Evolutionary conservation across 192 early-diverging fungal species (phyloP).

Genomic region (Podila clonocystis): DNA sequence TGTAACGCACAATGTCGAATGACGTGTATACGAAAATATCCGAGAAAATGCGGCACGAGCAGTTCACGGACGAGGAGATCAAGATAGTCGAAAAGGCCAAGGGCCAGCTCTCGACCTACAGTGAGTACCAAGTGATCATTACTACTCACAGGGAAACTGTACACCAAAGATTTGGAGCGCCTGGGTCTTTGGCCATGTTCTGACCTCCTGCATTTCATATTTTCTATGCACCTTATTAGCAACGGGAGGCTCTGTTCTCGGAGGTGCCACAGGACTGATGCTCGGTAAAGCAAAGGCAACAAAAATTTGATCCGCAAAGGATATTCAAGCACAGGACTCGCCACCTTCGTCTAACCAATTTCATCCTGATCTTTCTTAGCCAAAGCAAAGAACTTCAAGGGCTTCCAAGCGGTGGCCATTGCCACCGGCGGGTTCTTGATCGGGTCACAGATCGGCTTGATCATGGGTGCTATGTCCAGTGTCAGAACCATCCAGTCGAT

Average conservation of each 20-base stretch:
- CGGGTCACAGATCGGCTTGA: constrained; percentile 29
- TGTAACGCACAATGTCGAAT: constrained; percentile 13
- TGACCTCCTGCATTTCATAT: neutral
- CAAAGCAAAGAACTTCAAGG: constrained; percentile 38
- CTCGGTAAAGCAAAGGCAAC: constrained; percentile 26
- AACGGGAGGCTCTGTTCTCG: constrained; percentile 32
- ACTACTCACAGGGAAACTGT: neutral
- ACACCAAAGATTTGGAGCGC: neutral
- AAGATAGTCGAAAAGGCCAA: constrained; percentile 45
- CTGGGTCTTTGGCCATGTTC: neutral
- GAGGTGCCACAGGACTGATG: constrained; percentile 21
- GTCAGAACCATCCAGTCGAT: constrained; percentile 44
- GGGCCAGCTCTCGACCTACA: constrained; percentile 32
- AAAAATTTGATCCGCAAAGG: neutral
- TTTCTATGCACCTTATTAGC: constrained; percentile 4
- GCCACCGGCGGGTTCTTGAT: constrained; percentile 25
- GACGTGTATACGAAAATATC: constrained; percentile 33
- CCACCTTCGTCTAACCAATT: neutral
- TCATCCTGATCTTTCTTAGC: constrained; percentile 2
- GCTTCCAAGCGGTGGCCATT: constrained; percentile 18
- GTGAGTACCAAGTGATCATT: neutral
- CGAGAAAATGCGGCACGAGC: constrained; percentile 42
- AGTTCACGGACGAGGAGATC: constrained; percentile 50
- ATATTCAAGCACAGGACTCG: neutral
- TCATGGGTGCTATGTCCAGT: constrained; percentile 41